A percentile compares a stretch with the other conserved stretches of the same genome.
These are phyloP conservation scores for Fusarium secorum DNA, from an alignment of 2,329 filamentous ascomycete species.

Conservation along the genomic window DNA sequence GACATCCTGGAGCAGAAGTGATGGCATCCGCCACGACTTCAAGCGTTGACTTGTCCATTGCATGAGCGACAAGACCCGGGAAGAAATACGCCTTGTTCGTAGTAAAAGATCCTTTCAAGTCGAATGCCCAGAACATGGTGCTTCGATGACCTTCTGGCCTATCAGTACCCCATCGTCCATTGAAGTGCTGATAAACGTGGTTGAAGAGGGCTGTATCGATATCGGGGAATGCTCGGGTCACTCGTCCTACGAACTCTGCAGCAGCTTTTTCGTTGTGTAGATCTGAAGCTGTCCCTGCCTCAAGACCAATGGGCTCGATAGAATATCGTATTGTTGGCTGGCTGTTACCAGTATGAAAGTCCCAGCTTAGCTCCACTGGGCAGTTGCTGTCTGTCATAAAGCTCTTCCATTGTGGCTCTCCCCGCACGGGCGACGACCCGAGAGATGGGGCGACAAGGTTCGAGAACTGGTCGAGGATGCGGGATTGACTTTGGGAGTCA, in stretches of 20 bases:
- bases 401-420: constrained; percentile 42
- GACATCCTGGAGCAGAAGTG: constrained; percentile 11
- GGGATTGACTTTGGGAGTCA: neutral
- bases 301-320: constrained; percentile 44
- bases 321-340: constrained; percentile 45
- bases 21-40: constrained; percentile 30
- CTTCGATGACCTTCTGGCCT: neutral
- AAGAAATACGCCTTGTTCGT: neutral
- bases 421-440: neutral
- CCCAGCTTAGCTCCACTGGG: constrained; percentile 51
- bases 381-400: constrained; percentile 52
- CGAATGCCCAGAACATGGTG: neutral
- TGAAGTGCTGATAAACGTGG: neutral
- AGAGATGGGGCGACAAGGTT: constrained; percentile 1
- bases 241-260: rapidly evolving
- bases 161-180: rapidly evolving
- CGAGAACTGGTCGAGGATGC: neutral
- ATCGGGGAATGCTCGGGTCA: neutral
- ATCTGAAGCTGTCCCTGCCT: constrained; percentile 42
- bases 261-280: constrained; percentile 33
- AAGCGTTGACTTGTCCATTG: neutral
- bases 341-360: constrained; percentile 34
- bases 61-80: neutral
- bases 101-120: neutral
- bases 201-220: neutral